Percentiles rank a stretch among this genome's conserved stretches.
Conservation (phyloP, 2,329 filamentous ascomycete genomes). For the Emergomyces orientalis region DNA sequence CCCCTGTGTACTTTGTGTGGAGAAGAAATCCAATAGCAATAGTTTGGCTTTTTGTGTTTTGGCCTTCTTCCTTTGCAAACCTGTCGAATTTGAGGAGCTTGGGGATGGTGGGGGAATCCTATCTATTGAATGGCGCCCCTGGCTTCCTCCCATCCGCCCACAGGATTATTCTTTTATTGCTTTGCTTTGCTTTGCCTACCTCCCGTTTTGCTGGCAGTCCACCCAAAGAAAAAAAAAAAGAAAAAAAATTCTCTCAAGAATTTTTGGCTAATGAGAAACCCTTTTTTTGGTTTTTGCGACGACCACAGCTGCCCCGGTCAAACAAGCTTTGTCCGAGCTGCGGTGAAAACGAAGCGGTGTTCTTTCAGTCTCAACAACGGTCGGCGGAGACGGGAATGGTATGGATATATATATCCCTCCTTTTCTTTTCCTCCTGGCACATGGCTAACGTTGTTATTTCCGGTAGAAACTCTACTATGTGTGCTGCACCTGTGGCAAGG, state of each 20-base stretch:
- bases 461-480: slow-evolving; percentile 81
- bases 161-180: background rate
- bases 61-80: background rate
- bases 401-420: slow-evolving; percentile 32
- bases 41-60: background rate
- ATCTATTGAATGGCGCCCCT: too few species aligned
- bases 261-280: slow-evolving; percentile 25
- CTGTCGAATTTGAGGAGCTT: background rate
- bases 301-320: slow-evolving; percentile 69
- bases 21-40: slow-evolving; percentile 41
- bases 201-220: background rate
- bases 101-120: background rate
- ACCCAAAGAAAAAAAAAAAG: too few species aligned
- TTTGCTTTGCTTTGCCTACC: too few species aligned
- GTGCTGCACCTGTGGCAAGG: slow-evolving; percentile 86
- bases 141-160: too few species aligned
- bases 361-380: slow-evolving; percentile 97
- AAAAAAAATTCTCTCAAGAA: slow-evolving; percentile 36
- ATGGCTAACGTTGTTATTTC: slow-evolving; percentile 16
- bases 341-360: slow-evolving; percentile 81
- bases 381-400: slow-evolving; percentile 98
- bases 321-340: slow-evolving; percentile 80
- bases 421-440: slow-evolving; percentile 2
- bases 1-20: slow-evolving; percentile 52
- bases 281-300: slow-evolving; percentile 7